Evolutionary conservation across 2,329 filamentous ascomycete species (phyloP).

Genomic region (Trichophyton rubrum): DNA sequence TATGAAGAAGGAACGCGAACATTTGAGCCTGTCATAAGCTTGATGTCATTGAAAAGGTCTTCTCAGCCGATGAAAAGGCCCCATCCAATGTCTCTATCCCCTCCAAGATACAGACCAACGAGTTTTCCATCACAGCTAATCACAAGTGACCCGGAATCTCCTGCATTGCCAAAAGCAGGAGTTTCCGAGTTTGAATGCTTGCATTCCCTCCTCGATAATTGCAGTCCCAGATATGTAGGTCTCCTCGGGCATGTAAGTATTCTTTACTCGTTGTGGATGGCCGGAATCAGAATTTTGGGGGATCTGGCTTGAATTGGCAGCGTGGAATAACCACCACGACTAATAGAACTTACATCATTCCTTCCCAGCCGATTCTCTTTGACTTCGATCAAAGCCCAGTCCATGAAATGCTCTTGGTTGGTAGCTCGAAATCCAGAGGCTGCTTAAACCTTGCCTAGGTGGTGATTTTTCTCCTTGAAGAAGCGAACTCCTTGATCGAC

Average conservation of each 20-base stretch:
- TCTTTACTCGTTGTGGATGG: background rate
- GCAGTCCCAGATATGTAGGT: background rate
- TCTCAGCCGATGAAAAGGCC: background rate
- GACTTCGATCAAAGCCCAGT: background rate
- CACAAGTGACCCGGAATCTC: background rate
- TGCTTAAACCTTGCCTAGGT: background rate
- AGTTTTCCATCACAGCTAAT: background rate
- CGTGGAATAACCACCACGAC: too few relatives aligned
- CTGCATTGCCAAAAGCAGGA: background rate
- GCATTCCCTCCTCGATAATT: background rate
- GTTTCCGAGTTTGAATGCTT: background rate
- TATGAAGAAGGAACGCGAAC: background rate
- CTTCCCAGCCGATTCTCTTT: background rate
- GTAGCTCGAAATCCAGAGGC: background rate
- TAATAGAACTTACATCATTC: background rate
- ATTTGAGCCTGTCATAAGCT: background rate
- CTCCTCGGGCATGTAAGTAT: background rate
- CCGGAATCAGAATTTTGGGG: background rate
- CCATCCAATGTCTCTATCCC: background rate
- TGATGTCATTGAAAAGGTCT: background rate
- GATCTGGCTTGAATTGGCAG: background rate
- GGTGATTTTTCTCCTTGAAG: background rate
- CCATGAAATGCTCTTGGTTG: background rate
- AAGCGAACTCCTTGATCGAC: background rate
- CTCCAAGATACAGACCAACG: background rate